Percentiles rank a stretch among this genome's conserved stretches.
Evolutionary conservation across 495 filamentous ascomycete genomes (phyloP).

Genomic region (Annulohypoxylon maeteangense): DNA sequence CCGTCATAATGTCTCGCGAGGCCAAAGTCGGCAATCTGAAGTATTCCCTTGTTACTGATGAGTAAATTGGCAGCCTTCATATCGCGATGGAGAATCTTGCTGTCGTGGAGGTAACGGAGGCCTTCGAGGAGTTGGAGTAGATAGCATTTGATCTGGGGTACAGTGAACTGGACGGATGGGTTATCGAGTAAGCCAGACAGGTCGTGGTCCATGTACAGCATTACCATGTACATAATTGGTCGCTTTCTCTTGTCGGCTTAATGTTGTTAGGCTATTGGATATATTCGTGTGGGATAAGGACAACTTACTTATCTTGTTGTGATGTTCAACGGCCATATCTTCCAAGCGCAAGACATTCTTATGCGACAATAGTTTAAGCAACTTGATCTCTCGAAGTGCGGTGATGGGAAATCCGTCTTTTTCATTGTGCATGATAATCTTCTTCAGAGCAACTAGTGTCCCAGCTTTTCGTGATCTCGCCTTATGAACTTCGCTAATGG

Average conservation of each 20-base stretch:
- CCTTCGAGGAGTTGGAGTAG: slow-evolving; percentile 94
- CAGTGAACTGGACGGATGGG: slow-evolving; percentile 83
- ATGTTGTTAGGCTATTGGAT: slow-evolving; percentile 23
- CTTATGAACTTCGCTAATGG: slow-evolving; percentile 84
- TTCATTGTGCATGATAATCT: slow-evolving; percentile 89
- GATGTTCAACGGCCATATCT: slow-evolving; percentile 94
- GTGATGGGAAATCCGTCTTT: slow-evolving; percentile 88
- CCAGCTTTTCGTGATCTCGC: slow-evolving; percentile 80
- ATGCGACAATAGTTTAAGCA: slow-evolving; percentile 93
- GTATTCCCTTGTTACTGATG: slow-evolving; percentile 91
- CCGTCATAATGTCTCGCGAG: slow-evolving; percentile 95
- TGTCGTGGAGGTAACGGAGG: slow-evolving; percentile 87
- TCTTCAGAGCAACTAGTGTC: slow-evolving; percentile 86
- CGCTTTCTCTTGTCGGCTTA: slow-evolving; percentile 80
- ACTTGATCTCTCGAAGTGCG: slow-evolving; percentile 88
- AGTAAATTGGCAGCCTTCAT: slow-evolving; percentile 99
- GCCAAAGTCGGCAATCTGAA: slow-evolving; percentile 98
- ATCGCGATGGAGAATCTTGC: slow-evolving; percentile 90
- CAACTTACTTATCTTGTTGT: slow-evolving; percentile 69
- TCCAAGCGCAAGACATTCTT: slow-evolving; percentile 86
- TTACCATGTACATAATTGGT: slow-evolving; percentile 97
- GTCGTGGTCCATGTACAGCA: slow-evolving; percentile 98
- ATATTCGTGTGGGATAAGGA: background rate
- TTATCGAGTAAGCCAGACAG: slow-evolving; percentile 96
- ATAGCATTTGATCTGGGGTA: slow-evolving; percentile 97